Evolutionary conservation across 441 rosid species (phyloP), one percentile per base, ranked within the genome.

Genomic region (Daphne laureola): DNA sequence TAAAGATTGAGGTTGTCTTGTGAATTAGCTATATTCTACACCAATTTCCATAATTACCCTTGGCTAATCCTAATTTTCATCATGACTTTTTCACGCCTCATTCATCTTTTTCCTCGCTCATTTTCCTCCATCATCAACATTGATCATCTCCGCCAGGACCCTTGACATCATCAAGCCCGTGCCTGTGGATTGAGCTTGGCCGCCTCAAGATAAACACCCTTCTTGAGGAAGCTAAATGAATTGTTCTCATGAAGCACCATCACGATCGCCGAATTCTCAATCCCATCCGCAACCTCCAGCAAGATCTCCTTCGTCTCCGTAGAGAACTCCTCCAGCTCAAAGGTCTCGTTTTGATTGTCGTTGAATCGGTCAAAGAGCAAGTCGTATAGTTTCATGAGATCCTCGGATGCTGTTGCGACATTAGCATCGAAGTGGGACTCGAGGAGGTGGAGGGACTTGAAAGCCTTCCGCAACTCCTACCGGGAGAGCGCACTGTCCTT

Each of bases 201-300:
- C 52, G 89, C 88, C 79, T 87, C 96, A 38, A 87, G 77, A 73
- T 87, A 95, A 2, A 87, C 96, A 17, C 96, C 96, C 25, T 76
- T 64, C 62, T 79, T 78, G 67, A 90, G 70, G 4, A 80, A 74
- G 68, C 77, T 78, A 46, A 63, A 73, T 14, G 72, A 82, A 48
- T 62, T 81, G 15, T 87, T 90, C 64, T 83, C 92, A 2, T 87
- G 67, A 4, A 31, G 38, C 14, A 57, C 92, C 98, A 90, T 90
- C 69, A 78, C 86, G 15, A 87, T 85, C 26, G 96, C 96, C 66
- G 57, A 67, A 11, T 80, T 70, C 0, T 96, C 98, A 3, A 90
- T 61, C 1, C 96, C 98, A 7, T 90, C 96, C 4, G 95, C 95
- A 26, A 90, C 81, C n/a, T 95, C 96, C 3, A 90, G 81, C 86